phyloP scores from a whole-genome alignment of 495 filamentous ascomycete species.

The Xylaria scruposa region DNA sequence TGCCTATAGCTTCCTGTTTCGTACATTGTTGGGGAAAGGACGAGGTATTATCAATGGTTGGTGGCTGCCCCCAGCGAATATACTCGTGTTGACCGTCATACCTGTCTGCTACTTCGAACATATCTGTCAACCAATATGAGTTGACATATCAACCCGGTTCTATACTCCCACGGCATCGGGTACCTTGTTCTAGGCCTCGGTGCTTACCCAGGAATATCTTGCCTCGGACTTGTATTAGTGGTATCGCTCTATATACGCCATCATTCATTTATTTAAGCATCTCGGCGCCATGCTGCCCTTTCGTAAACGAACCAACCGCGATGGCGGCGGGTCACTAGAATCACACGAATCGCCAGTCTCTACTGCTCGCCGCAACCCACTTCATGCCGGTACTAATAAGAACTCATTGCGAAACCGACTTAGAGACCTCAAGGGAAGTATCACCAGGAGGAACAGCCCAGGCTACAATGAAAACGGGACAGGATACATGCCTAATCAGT shows the following conservation, averaged over 20 bases:
- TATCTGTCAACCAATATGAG: background rate
- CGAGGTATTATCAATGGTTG: background rate
- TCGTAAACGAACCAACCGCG: conserved; percentile 6
- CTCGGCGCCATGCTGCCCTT: conserved; percentile 18
- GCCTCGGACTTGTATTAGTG: conserved; percentile 11
- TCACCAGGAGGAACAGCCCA: background rate
- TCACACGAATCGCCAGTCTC: background rate
- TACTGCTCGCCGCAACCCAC: background rate
- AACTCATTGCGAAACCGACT: conserved; percentile 22
- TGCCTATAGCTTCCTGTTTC: conserved; percentile 1
- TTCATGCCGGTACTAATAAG: background rate
- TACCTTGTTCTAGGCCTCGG: conserved; percentile 10
- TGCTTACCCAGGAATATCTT: background rate
- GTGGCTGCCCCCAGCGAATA: background rate
- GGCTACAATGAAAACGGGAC: background rate
- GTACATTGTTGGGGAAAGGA: background rate
- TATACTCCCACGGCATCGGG: conserved; percentile 1
- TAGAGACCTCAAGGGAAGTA: conserved; percentile 15
- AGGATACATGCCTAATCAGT: conserved; percentile 2
- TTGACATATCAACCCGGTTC: conserved; percentile 2
- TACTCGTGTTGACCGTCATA: background rate
- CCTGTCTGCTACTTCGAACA: background rate
- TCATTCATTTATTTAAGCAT: conserved; percentile 6
- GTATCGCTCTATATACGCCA: conserved; percentile 12
- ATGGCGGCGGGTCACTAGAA: background rate